These are phyloP conservation scores for Microbotryomycetes sp. DNA, from an alignment of 1,284 basidiomycete species.

Conservation along the genomic window DNA sequence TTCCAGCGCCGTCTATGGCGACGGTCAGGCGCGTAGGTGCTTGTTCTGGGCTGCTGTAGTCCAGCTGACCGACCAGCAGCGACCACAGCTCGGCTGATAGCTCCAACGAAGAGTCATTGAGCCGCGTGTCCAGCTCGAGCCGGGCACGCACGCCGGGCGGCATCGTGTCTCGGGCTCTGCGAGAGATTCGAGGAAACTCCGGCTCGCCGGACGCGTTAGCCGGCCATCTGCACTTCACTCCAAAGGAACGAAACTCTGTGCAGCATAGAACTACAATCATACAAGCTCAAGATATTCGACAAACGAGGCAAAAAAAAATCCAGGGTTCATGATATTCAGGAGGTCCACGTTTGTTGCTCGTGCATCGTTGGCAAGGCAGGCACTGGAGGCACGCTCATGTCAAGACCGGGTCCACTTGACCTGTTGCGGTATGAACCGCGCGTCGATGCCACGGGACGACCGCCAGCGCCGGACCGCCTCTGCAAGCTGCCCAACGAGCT, in stretches of 20 bases:
- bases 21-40: slow-evolving; percentile 3
- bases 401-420: background rate
- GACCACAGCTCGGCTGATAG: slow-evolving; percentile 7
- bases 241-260: background rate
- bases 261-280: background rate
- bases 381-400: background rate
- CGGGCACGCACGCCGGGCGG: background rate
- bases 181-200: too few species aligned
- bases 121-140: background rate
- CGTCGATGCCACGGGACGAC: background rate
- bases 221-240: too few species aligned
- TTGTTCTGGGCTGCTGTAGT: background rate
- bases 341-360: too few species aligned
- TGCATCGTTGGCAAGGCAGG: background rate
- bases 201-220: too few species aligned
- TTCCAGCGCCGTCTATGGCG: too few species aligned
- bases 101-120: background rate
- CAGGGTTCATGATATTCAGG: too few species aligned
- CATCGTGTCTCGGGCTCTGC: background rate
- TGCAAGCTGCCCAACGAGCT: slow-evolving; percentile 14
- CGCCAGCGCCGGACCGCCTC: background rate
- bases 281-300: background rate
- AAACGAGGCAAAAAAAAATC: background rate
- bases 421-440: background rate
- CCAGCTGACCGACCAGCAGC: slow-evolving; percentile 3